Evolutionary conservation across 2,329 filamentous ascomycete species (phyloP).

Genomic region (Aspergillus pseudonomiae): DNA sequence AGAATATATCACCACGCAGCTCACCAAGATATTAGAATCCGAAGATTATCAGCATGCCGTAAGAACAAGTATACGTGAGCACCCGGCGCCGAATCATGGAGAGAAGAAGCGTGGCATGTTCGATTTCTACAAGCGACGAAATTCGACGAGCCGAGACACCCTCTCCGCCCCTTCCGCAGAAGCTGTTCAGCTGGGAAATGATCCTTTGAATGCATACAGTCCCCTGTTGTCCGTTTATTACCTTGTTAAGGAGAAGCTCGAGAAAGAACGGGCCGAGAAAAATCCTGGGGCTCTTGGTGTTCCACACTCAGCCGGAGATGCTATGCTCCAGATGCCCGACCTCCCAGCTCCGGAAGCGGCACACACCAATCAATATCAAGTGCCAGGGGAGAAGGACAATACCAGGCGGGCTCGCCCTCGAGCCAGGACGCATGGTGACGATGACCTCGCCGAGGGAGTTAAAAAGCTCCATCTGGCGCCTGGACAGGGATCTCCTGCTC

Average conservation of each 20-base stretch:
- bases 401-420: slow-evolving; percentile 81
- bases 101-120: slow-evolving; percentile 91
- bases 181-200: slow-evolving; percentile 76
- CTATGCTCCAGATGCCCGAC: slow-evolving; percentile 68
- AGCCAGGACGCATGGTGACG: slow-evolving; percentile 91
- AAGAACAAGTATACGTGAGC: slow-evolving; percentile 69
- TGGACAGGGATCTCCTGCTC: slow-evolving; percentile 51
- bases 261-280: slow-evolving; percentile 67
- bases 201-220: slow-evolving; percentile 91
- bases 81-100: slow-evolving; percentile 60
- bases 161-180: slow-evolving; percentile 82
- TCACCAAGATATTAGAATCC: slow-evolving; percentile 85
- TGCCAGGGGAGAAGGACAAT: slow-evolving; percentile 84
- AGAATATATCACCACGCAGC: slow-evolving; percentile 78
- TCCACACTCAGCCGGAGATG: slow-evolving; percentile 59
- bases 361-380: slow-evolving; percentile 89
- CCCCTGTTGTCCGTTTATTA: slow-evolving; percentile 94
- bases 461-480: slow-evolving; percentile 65
- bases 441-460: slow-evolving; percentile 76
- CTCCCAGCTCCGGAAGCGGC: slow-evolving; percentile 81
- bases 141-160: slow-evolving; percentile 87
- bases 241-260: slow-evolving; percentile 90
- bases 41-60: slow-evolving; percentile 90
- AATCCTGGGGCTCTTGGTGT: slow-evolving; percentile 64
- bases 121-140: slow-evolving; percentile 94